Base-by-base conservation (phyloP, 108 stramenopile genomes). In the Skeletonema grethae region DNA sequence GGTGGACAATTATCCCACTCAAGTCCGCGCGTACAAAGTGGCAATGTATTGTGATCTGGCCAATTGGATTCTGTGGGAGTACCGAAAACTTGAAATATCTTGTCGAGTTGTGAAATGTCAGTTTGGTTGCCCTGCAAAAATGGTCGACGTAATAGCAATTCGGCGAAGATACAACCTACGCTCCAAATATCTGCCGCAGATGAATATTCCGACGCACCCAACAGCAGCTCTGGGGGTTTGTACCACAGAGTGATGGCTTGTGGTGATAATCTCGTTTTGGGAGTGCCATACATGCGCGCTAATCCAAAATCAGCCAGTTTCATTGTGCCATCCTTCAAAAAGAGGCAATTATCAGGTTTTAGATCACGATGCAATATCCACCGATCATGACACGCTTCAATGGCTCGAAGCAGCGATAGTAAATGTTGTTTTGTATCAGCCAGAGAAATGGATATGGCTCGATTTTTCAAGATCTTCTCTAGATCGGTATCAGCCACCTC, bases 171-270 rank as follows among this genome's bases (percentile, higher is more conserved):
- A 78, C 96, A 97, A 3, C 97, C 97, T 2, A 92, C 92, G 64
- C 89, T 88, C 97, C 97, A 98, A 73, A 97, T 94, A 63, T 98
- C 97, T 8, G 95, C 92, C 0, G 95, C 90, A 7, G 95, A 85
- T 7, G 88, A 86, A 76, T 98, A 98, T 77, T 95, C 89, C 3
- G 82, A 90, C 11, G 94, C 85, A 12, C 97, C 97, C 18, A 98
- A 75, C n/a, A 98, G 71, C 0, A 98, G 69, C 59, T 98, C 97
- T 9, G 96, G 96, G 16, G 96, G 90, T 74, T 97, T 96, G 84
- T 98, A 98, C 96, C 96, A 98, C 61, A 97, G 71, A 7, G 97
- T 98, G 61, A 98, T 96, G 5, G 90, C 92, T 79, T 95, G 86
- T 25, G 94, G 94, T 8, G 87, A 87, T 20, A 95, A 63, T 46